Percentiles rank a stretch among this genome's conserved stretches.
Evolutionary conservation across 2,329 filamentous ascomycete genomes (phyloP).

Genomic region (Trichoderma cornu-damae): DNA sequence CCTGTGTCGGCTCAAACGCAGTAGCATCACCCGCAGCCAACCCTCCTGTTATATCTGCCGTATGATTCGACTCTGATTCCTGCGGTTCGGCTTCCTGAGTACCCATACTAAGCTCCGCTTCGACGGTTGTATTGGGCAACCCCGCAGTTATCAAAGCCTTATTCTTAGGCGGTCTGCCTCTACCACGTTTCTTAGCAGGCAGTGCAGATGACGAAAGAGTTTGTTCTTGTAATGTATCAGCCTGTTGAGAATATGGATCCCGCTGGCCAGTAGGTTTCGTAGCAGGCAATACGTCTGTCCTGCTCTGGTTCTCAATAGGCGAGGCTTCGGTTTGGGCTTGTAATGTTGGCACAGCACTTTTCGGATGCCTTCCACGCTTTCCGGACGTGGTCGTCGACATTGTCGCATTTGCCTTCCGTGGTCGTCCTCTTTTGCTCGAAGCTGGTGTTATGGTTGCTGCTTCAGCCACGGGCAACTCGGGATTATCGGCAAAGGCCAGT

Average conservation of each 20-base stretch:
- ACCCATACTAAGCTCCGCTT: neutral
- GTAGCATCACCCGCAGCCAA: neutral
- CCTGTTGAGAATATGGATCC: neutral
- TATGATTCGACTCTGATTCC: neutral
- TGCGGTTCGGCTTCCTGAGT: neutral
- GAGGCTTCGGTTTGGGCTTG: neutral
- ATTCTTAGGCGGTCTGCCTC: constrained; percentile 17
- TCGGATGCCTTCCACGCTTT: neutral
- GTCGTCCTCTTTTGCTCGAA: neutral
- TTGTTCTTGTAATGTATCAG: neutral
- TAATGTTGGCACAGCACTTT: neutral
- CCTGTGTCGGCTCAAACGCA: neutral
- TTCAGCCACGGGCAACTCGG: neutral
- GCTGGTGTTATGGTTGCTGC: neutral
- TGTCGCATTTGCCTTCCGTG: neutral
- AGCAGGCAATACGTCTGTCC: neutral
- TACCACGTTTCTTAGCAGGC: neutral
- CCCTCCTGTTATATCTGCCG: neutral
- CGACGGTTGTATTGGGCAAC: neutral
- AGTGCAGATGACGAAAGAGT: neutral
- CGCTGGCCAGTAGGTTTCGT: neutral
- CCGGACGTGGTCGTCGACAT: neutral
- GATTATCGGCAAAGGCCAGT: neutral
- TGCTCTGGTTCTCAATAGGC: no score
- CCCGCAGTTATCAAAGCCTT: neutral